Base-by-base conservation (phyloP, 495 filamentous ascomycete genomes). In the Ramalina intermedia region DNA sequence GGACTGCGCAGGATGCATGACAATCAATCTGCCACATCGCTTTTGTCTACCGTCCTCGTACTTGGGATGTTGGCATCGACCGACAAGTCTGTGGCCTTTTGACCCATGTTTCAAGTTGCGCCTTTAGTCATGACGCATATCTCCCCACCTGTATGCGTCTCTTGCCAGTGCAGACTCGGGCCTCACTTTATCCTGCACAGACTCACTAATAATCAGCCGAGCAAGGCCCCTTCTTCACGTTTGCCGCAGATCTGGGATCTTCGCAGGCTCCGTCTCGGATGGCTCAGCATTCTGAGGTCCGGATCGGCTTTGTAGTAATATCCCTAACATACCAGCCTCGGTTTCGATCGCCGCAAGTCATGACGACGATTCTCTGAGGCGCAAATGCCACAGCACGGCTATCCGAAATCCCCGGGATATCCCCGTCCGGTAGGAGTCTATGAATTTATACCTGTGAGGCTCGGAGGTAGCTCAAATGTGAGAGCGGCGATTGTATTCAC, bases 1-100 rank as follows among this genome's bases (percentile, higher is more conserved):
- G 84, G 85, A 60, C 88, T 89, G 26, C 85, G 65, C 48, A 86
- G 76, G 14, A 88, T 74, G 49, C 81, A 83, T 8, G 82, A 84
- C 2, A 86, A 73, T 49, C 84, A 59, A 57, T 87, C 87, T 11
- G 78, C 75, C n/a, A 89, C 59, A 50, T 85, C 80, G 48, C 79
- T 74, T 56, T 84, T 78, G 61, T 85, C 82, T 46, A 81, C 69
- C 71, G 3, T 38, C 39, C 3, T 20, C 18, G 72, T 75, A 20
- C 81, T 75, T 1, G 84, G 84, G 20, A 88, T 71, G 33, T 65
- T 67, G 7, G 73, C 59, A 54, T 83, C 76, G 29, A 89, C 78
- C 18, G 70, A 72, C 74, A 82, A 78, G 47, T 84, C 72, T 51
- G 88, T 81, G 18, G 66, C 73, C 54, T 83, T 80, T 11, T 66